Evolutionary conservation across 768 basidiomycete species (phyloP).

Genomic region (Panaeolus cyanescens): DNA sequence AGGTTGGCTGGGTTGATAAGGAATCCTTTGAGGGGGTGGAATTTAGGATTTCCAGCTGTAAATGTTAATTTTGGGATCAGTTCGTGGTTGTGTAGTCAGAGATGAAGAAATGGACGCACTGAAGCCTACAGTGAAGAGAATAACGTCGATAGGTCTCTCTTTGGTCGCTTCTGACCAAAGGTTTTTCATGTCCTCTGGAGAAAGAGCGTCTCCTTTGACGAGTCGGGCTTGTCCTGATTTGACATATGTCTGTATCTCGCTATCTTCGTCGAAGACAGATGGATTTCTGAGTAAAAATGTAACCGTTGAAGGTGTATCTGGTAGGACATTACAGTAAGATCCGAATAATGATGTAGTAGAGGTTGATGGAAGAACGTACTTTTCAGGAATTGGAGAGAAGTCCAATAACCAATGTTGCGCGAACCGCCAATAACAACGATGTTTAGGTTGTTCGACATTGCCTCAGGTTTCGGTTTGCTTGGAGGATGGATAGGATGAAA

Average conservation of each 20-base stretch:
- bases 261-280: conserved; percentile 54
- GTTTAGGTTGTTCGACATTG: conserved; percentile 28
- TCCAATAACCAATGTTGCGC: conserved; percentile 55
- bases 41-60: conserved; percentile 48
- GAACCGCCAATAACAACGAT: conserved; percentile 55
- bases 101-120: conserved; percentile 22
- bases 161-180: conserved; percentile 51
- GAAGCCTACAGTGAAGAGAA: conserved; percentile 58
- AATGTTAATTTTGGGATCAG: not conserved
- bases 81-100: no score
- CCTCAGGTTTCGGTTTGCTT: not conserved
- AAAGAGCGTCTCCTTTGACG: conserved; percentile 62
- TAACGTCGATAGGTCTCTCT: conserved; percentile 45
- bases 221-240: conserved; percentile 52
- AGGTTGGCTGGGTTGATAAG: conserved; percentile 55
- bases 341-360: not conserved
- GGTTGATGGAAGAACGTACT: conserved; percentile 10
- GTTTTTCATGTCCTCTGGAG: conserved; percentile 47
- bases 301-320: conserved; percentile 60
- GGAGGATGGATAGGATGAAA: no score
- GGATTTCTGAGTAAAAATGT: conserved; percentile 63
- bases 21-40: conserved; percentile 49
- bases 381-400: conserved; percentile 51
- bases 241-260: conserved; percentile 52
- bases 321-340: not conserved